Percentiles rank a stretch among this genome's conserved stretches.
These are phyloP conservation scores for Ottelia alismoides DNA, from an alignment of 106 monocot species.

Conservation along the genomic window DNA sequence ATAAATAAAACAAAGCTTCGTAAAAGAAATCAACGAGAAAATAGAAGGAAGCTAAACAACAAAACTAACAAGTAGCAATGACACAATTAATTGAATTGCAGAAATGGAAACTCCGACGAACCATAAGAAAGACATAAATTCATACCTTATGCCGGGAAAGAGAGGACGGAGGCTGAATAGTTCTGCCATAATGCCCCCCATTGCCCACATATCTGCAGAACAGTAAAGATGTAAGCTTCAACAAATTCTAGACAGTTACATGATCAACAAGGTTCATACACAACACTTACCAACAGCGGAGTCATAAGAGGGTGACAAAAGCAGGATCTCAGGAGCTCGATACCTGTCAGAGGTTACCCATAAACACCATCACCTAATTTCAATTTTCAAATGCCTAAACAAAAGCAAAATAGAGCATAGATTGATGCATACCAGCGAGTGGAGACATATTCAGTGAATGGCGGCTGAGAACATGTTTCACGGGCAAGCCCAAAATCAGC, in stretches of 20 bases:
- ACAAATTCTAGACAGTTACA: no score
- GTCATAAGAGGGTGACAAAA: slow-evolving; percentile 34
- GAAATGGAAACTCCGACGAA: slow-evolving; percentile 1
- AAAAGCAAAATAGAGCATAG: background rate
- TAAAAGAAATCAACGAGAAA: no score
- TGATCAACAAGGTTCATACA: background rate
- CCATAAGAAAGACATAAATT: no score
- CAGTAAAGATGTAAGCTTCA: background rate
- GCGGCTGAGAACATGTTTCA: slow-evolving; percentile 70
- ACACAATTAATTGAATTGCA: no score
- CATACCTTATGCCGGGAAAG: slow-evolving; percentile 92
- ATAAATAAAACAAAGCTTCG: no score
- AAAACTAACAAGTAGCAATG: no score
- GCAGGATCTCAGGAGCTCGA: slow-evolving; percentile 39
- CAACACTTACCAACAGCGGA: slow-evolving; percentile 70
- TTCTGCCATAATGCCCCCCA: slow-evolving; percentile 95
- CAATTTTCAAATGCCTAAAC: no score
- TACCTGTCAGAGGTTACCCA: slow-evolving; percentile 27
- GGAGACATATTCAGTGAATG: slow-evolving; percentile 98
- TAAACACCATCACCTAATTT: no score
- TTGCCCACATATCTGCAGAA: slow-evolving; percentile 83
- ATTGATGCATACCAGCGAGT: slow-evolving; percentile 56
- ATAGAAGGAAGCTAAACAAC: no score
- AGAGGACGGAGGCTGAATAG: slow-evolving; percentile 81
- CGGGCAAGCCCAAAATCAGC: slow-evolving; percentile 99